phyloP scores from a whole-genome alignment of 2,329 filamentous ascomycete species.

The Lecanosticta acicola region DNA sequence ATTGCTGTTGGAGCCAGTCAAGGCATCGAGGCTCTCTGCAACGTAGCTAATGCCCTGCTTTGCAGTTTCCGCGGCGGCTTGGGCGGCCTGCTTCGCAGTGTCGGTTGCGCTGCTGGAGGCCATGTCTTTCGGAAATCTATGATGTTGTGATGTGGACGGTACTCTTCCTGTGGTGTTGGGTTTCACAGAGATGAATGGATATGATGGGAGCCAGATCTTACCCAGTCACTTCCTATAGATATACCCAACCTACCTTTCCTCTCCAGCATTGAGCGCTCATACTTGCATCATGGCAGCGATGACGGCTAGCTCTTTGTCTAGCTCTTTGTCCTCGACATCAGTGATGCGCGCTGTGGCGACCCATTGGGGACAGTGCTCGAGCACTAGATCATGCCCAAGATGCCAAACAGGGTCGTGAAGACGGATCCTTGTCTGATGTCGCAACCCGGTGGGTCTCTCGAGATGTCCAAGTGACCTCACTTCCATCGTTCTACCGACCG shows the following conservation, averaged over 20 bases:
- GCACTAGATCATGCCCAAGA: background rate
- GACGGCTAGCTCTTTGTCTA: background rate
- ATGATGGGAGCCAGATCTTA: background rate
- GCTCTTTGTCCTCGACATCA: background rate
- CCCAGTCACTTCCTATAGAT: background rate
- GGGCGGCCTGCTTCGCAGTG: background rate
- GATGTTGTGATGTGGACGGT: background rate
- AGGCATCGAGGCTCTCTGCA: background rate
- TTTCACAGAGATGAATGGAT: background rate
- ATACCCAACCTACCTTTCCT: background rate
- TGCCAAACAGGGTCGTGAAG: background rate
- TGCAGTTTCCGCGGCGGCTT: background rate
- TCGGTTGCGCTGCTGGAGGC: background rate
- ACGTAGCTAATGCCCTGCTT: background rate
- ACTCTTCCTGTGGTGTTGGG: background rate
- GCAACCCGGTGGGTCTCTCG: background rate
- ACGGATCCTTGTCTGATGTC: background rate
- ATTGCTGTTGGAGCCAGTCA: background rate
- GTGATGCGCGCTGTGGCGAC: background rate
- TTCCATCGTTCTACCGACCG: background rate
- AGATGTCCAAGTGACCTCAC: background rate
- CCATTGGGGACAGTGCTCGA: background rate
- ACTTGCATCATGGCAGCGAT: background rate
- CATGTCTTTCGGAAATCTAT: background rate
- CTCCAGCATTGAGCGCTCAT: background rate